phyloP scores from a whole-genome alignment of 1,284 basidiomycete genomes.

The Sanghuangporus weigelae region DNA sequence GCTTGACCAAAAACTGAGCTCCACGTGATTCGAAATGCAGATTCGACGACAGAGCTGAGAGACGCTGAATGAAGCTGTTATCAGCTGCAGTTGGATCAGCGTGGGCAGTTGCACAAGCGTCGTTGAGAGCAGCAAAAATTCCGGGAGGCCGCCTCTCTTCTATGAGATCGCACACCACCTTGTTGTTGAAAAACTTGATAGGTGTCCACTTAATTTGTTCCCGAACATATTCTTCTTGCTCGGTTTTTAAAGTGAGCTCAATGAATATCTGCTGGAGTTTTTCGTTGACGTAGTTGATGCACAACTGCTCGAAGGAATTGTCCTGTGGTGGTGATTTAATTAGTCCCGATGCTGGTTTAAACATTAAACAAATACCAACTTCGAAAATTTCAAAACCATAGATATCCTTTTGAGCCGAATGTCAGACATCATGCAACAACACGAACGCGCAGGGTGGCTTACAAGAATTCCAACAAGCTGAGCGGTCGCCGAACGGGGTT shows the following conservation, averaged over 20 bases:
- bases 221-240: slow-evolving; percentile 98
- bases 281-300: slow-evolving; percentile 99
- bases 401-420: slow-evolving; percentile 62
- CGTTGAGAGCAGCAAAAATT: slow-evolving; percentile 96
- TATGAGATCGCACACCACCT: slow-evolving; percentile 97
- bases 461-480: slow-evolving; percentile 94
- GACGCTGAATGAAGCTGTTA: slow-evolving; percentile 94
- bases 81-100: slow-evolving; percentile 96
- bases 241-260: slow-evolving; percentile 96
- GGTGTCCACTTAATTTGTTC: slow-evolving; percentile 99
- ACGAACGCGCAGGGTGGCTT: slow-evolving; percentile 22
- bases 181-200: slow-evolving; percentile 97
- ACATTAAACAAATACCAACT: slow-evolving; percentile 32
- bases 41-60: slow-evolving; percentile 76
- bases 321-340: slow-evolving; percentile 45
- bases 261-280: slow-evolving; percentile 99
- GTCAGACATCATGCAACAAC: not conserved
- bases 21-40: slow-evolving; percentile 92
- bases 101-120: slow-evolving; percentile 97
- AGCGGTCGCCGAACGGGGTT: slow-evolving; percentile 67
- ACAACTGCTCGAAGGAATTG: slow-evolving; percentile 98
- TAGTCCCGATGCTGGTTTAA: not conserved
- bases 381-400: slow-evolving; percentile 99
- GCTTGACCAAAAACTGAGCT: slow-evolving; percentile 84
- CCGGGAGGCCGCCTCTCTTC: slow-evolving; percentile 96